Percentiles rank a stretch among this genome's conserved stretches.
Conservation (phyloP, 2,329 filamentous ascomycete species). For the Acarospora socialis region DNA sequence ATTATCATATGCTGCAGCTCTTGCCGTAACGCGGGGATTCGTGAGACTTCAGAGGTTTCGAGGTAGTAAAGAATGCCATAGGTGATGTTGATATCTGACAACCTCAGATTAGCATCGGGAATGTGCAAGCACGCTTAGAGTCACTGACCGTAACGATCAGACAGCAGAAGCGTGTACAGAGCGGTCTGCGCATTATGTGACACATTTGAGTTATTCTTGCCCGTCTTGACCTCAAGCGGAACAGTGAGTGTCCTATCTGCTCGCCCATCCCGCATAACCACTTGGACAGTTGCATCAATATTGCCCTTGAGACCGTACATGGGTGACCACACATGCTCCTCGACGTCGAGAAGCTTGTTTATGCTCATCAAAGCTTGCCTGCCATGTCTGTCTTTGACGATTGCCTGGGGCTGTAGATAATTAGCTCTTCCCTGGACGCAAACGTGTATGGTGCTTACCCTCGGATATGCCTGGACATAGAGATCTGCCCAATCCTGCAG, state of each 20-base stretch:
- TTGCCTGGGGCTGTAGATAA: constrained; percentile 44
- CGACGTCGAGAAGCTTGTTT: constrained; percentile 86
- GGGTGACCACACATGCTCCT: constrained; percentile 96
- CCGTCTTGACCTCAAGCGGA: constrained; percentile 92
- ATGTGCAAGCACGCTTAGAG: constrained; percentile 11
- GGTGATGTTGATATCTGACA: constrained; percentile 64
- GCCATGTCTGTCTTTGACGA: constrained; percentile 67
- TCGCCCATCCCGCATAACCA: constrained; percentile 59
- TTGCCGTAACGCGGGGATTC: constrained; percentile 70
- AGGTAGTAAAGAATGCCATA: constrained; percentile 93
- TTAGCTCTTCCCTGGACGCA: constrained; percentile 7
- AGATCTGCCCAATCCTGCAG: constrained; percentile 68
- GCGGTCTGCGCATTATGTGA: constrained; percentile 87
- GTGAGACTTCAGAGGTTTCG: constrained; percentile 72
- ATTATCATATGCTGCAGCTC: constrained; percentile 95
- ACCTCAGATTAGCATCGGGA: constrained; percentile 3
- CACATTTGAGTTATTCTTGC: constrained; percentile 61
- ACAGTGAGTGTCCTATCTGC: constrained; percentile 59
- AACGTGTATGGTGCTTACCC: constrained; percentile 31
- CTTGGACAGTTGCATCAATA: constrained; percentile 91
- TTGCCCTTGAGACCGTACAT: constrained; percentile 97
- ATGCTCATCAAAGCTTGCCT: constrained; percentile 68
- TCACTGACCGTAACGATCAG: constrained; percentile 63
- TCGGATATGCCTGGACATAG: constrained; percentile 61
- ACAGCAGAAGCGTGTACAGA: constrained; percentile 80